These are phyloP conservation scores for Pisolithus thermaeus DNA, from an alignment of 1,284 basidiomycete genomes.

Conservation along the genomic window DNA sequence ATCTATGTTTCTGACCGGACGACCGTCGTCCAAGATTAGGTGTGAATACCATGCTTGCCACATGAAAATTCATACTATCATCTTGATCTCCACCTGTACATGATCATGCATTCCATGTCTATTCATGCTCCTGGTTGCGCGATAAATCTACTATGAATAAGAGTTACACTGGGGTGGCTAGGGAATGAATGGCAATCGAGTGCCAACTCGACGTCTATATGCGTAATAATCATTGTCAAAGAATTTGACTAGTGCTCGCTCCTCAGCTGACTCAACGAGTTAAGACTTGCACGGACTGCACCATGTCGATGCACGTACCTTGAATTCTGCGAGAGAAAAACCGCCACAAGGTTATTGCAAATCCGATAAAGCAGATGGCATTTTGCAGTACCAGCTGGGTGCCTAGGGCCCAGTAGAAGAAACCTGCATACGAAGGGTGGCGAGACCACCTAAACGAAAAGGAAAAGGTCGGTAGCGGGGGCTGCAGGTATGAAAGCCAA, in stretches of 20 bases:
- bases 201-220: conserved; percentile 67
- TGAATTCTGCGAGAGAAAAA: conserved; percentile 85
- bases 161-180: conserved; percentile 29
- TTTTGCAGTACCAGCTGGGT: conserved; percentile 95
- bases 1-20: conserved; percentile 91
- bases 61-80: conserved; percentile 14
- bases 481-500: background rate
- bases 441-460: conserved; percentile 64
- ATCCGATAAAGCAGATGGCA: conserved; percentile 66
- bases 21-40: conserved; percentile 47
- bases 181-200: conserved; percentile 67
- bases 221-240: conserved; percentile 76
- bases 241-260: conserved; percentile 66
- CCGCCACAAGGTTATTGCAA: conserved; percentile 62
- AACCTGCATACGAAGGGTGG: conserved; percentile 96
- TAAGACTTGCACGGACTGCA: conserved; percentile 4
- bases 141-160: background rate
- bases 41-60: conserved; percentile 8
- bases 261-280: conserved; percentile 53
- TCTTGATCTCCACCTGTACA: conserved; percentile 21
- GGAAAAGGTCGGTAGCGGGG: conserved; percentile 1
- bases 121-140: conserved; percentile 6
- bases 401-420: conserved; percentile 96
- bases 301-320: conserved; percentile 45
- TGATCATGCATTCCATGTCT: conserved; percentile 24